phyloP scores from a whole-genome alignment of 257 asterid species.

The Ilex asprella region DNA sequence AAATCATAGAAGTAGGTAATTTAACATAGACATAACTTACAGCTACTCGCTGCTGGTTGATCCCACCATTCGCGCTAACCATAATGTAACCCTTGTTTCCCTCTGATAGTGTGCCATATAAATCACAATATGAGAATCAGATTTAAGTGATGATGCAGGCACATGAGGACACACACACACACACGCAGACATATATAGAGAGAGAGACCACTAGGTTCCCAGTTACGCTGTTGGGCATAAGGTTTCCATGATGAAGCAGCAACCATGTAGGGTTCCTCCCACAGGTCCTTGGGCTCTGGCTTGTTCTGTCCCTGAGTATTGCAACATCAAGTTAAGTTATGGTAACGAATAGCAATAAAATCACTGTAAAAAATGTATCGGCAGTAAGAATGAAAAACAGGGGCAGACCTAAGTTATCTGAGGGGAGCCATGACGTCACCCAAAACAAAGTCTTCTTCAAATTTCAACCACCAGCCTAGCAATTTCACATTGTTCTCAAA shows the following conservation, averaged over 20 bases:
- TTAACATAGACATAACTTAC: conserved; percentile 45
- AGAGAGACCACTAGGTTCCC: conserved; percentile 67
- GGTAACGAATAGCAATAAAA: conserved; percentile 6
- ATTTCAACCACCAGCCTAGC: too few species aligned
- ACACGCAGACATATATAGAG: conserved; percentile 13
- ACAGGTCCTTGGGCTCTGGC: conserved; percentile 85
- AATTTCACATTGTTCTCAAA: too few species aligned
- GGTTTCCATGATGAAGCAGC: conserved; percentile 88
- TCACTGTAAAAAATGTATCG: conserved; percentile 3
- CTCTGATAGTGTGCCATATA: conserved; percentile 35
- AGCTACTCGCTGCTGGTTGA: conserved; percentile 99
- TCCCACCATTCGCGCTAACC: conserved; percentile 98
- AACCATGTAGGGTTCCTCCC: conserved; percentile 70
- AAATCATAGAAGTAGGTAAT: conserved; percentile 8
- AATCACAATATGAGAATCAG: conserved; percentile 5
- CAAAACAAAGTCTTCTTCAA: too few species aligned
- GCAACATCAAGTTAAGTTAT: conserved; percentile 4
- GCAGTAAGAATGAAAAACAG: conserved; percentile 6
- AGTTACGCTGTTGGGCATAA: conserved; percentile 61
- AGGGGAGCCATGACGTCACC: too few species aligned
- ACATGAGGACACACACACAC: conserved; percentile 7
- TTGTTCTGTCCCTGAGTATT: conserved; percentile 65
- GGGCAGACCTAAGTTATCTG: too few species aligned
- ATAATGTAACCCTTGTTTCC: conserved; percentile 72
- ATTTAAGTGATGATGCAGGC: conserved; percentile 5